These are phyloP conservation scores for Trichaptum fuscoviolaceum DNA, from an alignment of 768 basidiomycete species.

Conservation along the genomic window DNA sequence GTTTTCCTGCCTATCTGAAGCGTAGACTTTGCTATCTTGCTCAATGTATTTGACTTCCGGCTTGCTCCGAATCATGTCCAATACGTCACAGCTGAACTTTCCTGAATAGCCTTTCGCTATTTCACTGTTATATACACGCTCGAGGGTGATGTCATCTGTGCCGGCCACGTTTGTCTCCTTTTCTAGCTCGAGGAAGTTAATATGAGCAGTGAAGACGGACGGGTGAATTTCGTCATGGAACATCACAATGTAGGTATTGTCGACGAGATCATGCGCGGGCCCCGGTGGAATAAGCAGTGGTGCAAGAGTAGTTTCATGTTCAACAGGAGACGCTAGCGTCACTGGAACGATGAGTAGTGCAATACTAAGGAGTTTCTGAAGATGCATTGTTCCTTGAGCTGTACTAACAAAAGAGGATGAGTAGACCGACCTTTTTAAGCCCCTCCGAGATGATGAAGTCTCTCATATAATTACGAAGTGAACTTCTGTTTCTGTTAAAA, in stretches of 20 bases:
- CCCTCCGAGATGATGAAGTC: no score
- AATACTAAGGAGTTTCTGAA: no score
- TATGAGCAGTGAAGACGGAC: slow-evolving; percentile 62
- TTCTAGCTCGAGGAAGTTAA: slow-evolving; percentile 63
- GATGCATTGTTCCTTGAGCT: no score
- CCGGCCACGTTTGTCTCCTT: slow-evolving; percentile 51
- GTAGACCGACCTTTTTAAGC: no score
- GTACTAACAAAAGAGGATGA: no score
- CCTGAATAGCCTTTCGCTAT: slow-evolving; percentile 75
- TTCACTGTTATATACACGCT: slow-evolving; percentile 72
- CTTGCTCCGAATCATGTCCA: slow-evolving; percentile 72
- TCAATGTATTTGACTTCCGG: slow-evolving; percentile 94
- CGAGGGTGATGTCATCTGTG: slow-evolving; percentile 43
- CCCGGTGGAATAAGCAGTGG: slow-evolving; percentile 5
- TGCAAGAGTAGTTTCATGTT: slow-evolving; percentile 6
- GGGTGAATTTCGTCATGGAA: slow-evolving; percentile 66
- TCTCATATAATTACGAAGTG: no score
- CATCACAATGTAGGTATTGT: slow-evolving; percentile 91
- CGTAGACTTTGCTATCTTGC: slow-evolving; percentile 84
- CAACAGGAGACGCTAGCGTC: background rate
- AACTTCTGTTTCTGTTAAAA: no score
- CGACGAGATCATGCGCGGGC: slow-evolving; percentile 58
- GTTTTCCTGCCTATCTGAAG: slow-evolving; percentile 51
- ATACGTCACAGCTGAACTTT: slow-evolving; percentile 58
- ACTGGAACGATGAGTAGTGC: no score